Conservation (phyloP, 2,329 filamentous ascomycete genomes). For the Fusarium guadeloupense region DNA sequence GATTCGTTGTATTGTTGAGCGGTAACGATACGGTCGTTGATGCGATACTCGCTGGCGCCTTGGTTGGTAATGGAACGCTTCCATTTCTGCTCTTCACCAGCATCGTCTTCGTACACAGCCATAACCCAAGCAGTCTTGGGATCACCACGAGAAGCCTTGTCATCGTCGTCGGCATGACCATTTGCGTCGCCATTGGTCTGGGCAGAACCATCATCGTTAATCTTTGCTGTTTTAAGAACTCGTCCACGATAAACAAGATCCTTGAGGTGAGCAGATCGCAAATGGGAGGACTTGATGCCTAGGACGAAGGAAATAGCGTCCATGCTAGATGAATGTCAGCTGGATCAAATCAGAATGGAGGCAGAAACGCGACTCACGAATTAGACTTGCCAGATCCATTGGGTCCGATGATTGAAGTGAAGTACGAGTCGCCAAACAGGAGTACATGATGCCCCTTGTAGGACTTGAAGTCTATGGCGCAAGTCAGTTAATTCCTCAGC, state of each 20-base stretch:
- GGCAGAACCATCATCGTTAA: constrained; percentile 89
- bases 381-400: constrained; percentile 99
- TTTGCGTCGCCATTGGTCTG: constrained; percentile 69
- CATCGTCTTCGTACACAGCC: constrained; percentile 98
- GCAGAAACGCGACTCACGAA: constrained; percentile 68
- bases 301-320: constrained; percentile 99
- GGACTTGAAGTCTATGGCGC: constrained; percentile 88
- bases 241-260: constrained; percentile 96
- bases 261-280: constrained; percentile 91
- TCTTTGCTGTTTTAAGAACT: constrained; percentile 89
- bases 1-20: constrained; percentile 94
- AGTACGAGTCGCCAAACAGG: constrained; percentile 96
- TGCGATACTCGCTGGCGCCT: constrained; percentile 93
- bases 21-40: constrained; percentile 90
- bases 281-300: constrained; percentile 97
- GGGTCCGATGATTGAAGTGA: constrained; percentile 98
- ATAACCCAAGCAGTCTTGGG: constrained; percentile 98
- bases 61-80: constrained; percentile 91
- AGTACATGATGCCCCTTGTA: constrained; percentile 97
- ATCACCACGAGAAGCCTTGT: constrained; percentile 76
- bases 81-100: constrained; percentile 93
- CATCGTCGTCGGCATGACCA: constrained; percentile 68
- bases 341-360: not conserved
- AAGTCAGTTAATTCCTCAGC: constrained; percentile 25
- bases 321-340: constrained; percentile 71